A percentile compares a stretch with the other conserved stretches of the same genome.
phyloP scores from a whole-genome alignment of 441 rosid species.

The Erysimum cheiri region DNA sequence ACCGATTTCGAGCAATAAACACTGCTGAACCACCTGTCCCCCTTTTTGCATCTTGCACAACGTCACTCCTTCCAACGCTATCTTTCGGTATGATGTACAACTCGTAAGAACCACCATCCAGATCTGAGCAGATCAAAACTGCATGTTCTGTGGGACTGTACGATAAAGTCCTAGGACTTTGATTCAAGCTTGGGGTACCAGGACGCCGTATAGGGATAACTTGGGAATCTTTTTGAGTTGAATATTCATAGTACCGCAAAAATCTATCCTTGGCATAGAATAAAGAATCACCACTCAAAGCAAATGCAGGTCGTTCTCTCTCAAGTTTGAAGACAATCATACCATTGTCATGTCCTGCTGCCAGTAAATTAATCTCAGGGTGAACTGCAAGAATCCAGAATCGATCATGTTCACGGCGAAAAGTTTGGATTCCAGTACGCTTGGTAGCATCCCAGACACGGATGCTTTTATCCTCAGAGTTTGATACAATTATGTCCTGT shows the following conservation, averaged over 20 bases:
- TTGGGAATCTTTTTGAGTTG: conserved; percentile 77
- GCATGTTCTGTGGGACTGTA: conserved; percentile 92
- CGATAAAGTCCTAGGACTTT: conserved; percentile 84
- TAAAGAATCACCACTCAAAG: conserved; percentile 77
- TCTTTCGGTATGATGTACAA: conserved; percentile 80
- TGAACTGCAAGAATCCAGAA: conserved; percentile 92
- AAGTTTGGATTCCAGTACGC: conserved; percentile 86
- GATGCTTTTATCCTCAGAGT: conserved; percentile 91
- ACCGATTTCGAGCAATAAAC: conserved; percentile 77
- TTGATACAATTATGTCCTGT: conserved; percentile 88
- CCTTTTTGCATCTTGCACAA: conserved; percentile 77
- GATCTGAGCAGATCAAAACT: conserved; percentile 81
- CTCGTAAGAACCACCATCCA: conserved; percentile 92
- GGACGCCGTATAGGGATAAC: conserved; percentile 84
- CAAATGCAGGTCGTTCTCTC: conserved; percentile 88
- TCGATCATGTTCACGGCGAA: conserved; percentile 89
- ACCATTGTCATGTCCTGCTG: conserved; percentile 94
- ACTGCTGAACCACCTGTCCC: conserved; percentile 81
- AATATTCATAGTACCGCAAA: conserved; percentile 73
- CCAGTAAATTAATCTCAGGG: conserved; percentile 88
- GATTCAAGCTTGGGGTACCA: conserved; percentile 78
- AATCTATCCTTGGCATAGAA: conserved; percentile 83
- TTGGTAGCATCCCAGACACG: conserved; percentile 96
- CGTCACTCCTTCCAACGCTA: conserved; percentile 66
- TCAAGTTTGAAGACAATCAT: conserved; percentile 92